These are phyloP conservation scores for Colletotrichum sp. DNA, from an alignment of 2,329 filamentous ascomycete species.

Conservation along the genomic window DNA sequence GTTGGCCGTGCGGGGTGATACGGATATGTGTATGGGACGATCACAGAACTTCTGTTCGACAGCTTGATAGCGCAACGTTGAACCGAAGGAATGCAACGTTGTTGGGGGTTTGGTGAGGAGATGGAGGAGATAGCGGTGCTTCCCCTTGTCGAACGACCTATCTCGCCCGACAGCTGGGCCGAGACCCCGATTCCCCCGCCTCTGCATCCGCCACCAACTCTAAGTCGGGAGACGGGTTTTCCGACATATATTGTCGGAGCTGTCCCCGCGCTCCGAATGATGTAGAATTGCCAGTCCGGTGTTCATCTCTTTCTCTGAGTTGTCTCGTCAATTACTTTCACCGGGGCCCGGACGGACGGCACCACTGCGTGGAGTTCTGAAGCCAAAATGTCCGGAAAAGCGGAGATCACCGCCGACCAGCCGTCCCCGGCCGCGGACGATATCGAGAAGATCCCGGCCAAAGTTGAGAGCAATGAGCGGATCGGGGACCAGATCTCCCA, in stretches of 20 bases:
- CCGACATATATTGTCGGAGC: background rate
- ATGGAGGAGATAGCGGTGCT: background rate
- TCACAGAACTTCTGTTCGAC: background rate
- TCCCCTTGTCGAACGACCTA: background rate
- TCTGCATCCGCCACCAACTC: constrained; percentile 8
- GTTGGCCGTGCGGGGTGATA: constrained; percentile 6
- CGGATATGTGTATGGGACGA: background rate
- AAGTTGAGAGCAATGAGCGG: background rate
- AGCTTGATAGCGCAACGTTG: constrained; percentile 10
- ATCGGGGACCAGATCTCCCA: constrained; percentile 41
- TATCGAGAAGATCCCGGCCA: constrained; percentile 12
- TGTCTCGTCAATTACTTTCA: background rate
- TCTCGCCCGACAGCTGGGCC: constrained; percentile 14
- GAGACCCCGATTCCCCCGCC: constrained; percentile 11
- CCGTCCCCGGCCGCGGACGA: constrained; percentile 5
- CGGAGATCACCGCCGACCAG: background rate
- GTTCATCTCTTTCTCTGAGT: background rate
- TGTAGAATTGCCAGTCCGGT: too few species aligned
- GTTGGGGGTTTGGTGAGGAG: background rate
- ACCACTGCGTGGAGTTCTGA: background rate
- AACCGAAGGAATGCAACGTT: constrained; percentile 12
- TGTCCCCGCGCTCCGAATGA: background rate
- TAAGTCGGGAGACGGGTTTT: background rate
- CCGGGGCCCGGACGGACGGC: background rate
- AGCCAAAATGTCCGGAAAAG: constrained; percentile 15